phyloP scores from a whole-genome alignment of 768 basidiomycete genomes.

The Coprinellus micaceus region DNA sequence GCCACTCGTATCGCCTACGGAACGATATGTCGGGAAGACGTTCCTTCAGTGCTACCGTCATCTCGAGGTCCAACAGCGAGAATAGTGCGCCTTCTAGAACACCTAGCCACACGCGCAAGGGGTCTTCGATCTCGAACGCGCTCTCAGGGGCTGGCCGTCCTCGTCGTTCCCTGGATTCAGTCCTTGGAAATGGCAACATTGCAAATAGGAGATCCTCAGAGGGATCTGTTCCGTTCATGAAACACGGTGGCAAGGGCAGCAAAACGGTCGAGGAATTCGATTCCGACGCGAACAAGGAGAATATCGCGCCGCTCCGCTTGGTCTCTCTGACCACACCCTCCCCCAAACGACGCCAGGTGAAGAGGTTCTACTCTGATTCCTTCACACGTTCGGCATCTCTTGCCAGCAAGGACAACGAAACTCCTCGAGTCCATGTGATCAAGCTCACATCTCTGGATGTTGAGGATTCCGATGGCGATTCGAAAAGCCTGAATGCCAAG shows the following conservation, averaged over 20 bases:
- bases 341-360: neutral
- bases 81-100: neutral
- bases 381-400: neutral
- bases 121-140: neutral
- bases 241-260: neutral
- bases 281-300: slow-evolving; percentile 10
- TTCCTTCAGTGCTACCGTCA: neutral
- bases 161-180: neutral
- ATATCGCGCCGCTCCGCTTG: slow-evolving; percentile 6
- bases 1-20: neutral
- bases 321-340: neutral
- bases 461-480: neutral
- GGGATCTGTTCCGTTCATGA: neutral
- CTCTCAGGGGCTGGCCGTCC: neutral
- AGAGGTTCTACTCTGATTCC: neutral
- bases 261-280: neutral
- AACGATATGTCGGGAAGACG: neutral
- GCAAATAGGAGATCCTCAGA: neutral
- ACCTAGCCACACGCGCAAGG: neutral
- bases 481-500: no score
- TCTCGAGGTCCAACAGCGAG: neutral
- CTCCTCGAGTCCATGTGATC: neutral
- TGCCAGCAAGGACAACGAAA: no score
- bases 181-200: no score
- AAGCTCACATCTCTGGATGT: neutral